Conservation (phyloP, 495 filamentous ascomycete species). For the Rusavskia elegans region DNA sequence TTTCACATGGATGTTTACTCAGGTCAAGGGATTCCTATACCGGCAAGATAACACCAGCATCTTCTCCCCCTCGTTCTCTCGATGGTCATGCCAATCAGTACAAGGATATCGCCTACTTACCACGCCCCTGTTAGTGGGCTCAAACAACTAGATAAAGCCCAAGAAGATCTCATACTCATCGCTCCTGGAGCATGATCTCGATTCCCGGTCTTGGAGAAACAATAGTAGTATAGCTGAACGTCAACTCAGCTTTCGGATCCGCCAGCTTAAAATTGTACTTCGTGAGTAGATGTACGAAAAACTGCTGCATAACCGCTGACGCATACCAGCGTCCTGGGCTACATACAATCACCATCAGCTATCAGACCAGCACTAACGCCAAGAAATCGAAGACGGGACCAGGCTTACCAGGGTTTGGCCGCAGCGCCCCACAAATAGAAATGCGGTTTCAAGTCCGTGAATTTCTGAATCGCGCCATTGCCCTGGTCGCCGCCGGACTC, state of each 20-base stretch:
- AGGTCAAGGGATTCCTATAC: no score
- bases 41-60: no score
- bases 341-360: no score
- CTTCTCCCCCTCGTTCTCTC: no score
- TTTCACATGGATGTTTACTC: no score
- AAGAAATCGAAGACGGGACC: no score
- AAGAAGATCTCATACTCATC: no score
- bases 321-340: conserved; percentile 9
- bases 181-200: not conserved
- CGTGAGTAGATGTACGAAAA: conserved; percentile 4
- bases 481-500: not conserved
- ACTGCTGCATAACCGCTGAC: conserved; percentile 5
- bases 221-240: conserved; percentile 1
- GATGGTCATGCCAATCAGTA: no score
- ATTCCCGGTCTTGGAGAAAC: not conserved
- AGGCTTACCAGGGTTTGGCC: conserved; percentile 1
- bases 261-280: conserved; percentile 7
- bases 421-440: conserved; percentile 5
- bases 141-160: no score
- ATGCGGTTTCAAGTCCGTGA: conserved; percentile 1
- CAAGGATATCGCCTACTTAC: no score
- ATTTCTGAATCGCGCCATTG: not conserved
- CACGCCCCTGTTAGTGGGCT: no score
- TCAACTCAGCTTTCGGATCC: not conserved
- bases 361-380: no score